Evolutionary conservation across 805 yeast genomes (phyloP), one percentile per base, ranked within the genome.

Genomic region (Ogataea kodamae): DNA sequence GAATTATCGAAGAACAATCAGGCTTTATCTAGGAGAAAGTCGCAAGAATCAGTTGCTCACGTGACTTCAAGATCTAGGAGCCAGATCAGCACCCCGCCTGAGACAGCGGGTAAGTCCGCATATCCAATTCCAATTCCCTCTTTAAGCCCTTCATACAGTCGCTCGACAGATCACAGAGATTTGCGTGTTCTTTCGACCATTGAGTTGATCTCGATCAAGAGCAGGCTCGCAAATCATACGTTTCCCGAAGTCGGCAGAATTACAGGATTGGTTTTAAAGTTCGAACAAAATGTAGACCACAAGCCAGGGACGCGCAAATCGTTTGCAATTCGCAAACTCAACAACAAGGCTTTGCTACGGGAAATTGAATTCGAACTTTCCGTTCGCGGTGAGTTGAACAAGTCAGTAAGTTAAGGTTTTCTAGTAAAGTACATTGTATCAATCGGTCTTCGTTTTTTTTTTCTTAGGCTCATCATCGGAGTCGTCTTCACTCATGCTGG

Each of bases 371-470:
- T 36, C 28, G 48, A 46, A 28, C 36, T 46, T 21, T 13, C 30
- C 5, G 34, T 32, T 9, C 36, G 50, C 11, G 45, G 45, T 3
- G 42, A 40, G 19, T 35, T 37, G 30, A 37, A 35, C 24, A 40
- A 31, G 32, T n/a, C 29, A 3, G 39, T 40, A 6, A 17, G 35
- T 14, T 33, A 25, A 31, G 18, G 20, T 18, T 16, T 6, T 13
- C 19, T 11, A 12, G 18, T 21, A 20, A n/a, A 20, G 11, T 28
- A 34, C 23, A 29, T 13, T 30, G 25, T 17, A 4, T 15, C 24
- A 42, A 18, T 36, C 38, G 26, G 41, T 50, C 35, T 52, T 53
- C 6, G 53, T 32, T 42, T 54, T 55, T 48, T 52, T 54, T 37
- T 49, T 40, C 32, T 49, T 43, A 23, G 59, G 59, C 27, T 45